Base-by-base conservation (phyloP, 352 stramenopile species). In the Elongisporangium anandrum region DNA sequence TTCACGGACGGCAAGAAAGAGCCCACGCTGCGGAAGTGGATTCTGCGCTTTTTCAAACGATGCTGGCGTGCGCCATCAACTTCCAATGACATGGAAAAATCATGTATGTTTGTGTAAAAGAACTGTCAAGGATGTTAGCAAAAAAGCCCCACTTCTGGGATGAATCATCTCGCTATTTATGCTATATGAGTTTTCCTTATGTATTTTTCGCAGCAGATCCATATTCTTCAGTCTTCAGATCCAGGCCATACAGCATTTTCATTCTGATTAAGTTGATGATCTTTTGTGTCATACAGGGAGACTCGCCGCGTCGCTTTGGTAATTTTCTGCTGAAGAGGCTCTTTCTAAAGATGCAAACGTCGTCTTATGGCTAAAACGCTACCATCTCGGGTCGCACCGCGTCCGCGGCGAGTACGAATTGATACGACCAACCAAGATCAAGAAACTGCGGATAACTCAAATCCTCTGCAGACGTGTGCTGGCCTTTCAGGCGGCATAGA, bases 1-100 rank as follows among this genome's bases (percentile, higher is more conserved):
- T 92, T 92, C 55, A 88, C 80, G 2, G 75, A 83, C n/a, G 83
- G 83, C 12, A 90, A 92, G 68, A 92, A 90, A 52, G 83, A 92
- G 64, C 68, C 80, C 20, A 90, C 80, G 21, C 66, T 92, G 54
- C 78, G 83, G 58, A 90, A 90, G 52, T 90, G 83, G 83, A 90
- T 92, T 19, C 56, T 92, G 21, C 81, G 83, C 51, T 92, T 92
- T 52, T 92, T 92, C 59, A 87, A 92, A 64, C 80, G 82, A 8
- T 90, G 81, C 52, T 87, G 77, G 68, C 69, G 72, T 53, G 64
- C 65, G 29, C 73, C 73, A 41, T 67, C 65, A 0, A 59, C 61
- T 8, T 66, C 70, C 10, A 79, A 63, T n/a, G 73, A 84, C 41
- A 64, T 58, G 24, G 75, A 75, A 21, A 86, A 84, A 51, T 63